Evolutionary conservation across 768 basidiomycete genomes (phyloP), one percentile per base, ranked within the genome.

Genomic region (Kockovaella imperatae): DNA sequence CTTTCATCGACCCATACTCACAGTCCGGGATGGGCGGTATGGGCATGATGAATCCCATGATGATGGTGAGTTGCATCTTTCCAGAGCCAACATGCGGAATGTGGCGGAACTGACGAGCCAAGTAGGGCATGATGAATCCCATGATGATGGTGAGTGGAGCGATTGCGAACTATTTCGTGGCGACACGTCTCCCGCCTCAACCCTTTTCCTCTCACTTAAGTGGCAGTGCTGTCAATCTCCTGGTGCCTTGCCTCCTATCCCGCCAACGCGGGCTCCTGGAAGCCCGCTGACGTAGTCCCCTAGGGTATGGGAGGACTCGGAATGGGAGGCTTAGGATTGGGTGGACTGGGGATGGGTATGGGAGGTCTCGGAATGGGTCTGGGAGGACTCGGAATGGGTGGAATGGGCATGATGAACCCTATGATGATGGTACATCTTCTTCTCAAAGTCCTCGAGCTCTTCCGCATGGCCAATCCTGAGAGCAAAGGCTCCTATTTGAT

Each of bases 321-420:
- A 10, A 56, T 57, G 54, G 51, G 53, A n/a, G 63, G 63, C 10
- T 62, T 71, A 65, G 76, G 52, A 3, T 74, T 75, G 35, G 79
- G 67, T 15, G 75, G 77, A 0, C 79, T 80, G 77, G 76, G 74
- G 3, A 46, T 52, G 60, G n/a, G n/a, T n/a, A n/a, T n/a, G n/a
- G 52, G 53, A 31, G 71, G 63, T 5, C 49, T 57, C 53, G 54
- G 53, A 26, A 39, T 14, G 38, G 18, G 38, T 18, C 24, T 35
- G 47, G 47, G n/a, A n/a, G n/a, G n/a, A n/a, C n/a, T n/a, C 8
- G 49, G 49, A 7, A 45, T 54, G 35, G 53, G 49, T 17, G 52
- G 52, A 10, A 59, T 59, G 57, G 58, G 58, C 35, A 53, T 53
- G 49, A 50, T 53, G 56, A 53, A 54, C 43, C 53, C 56, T 5